Conservation (phyloP, 495 filamentous ascomycete genomes). For the Pyrenopolyporus hunteri region DNA sequence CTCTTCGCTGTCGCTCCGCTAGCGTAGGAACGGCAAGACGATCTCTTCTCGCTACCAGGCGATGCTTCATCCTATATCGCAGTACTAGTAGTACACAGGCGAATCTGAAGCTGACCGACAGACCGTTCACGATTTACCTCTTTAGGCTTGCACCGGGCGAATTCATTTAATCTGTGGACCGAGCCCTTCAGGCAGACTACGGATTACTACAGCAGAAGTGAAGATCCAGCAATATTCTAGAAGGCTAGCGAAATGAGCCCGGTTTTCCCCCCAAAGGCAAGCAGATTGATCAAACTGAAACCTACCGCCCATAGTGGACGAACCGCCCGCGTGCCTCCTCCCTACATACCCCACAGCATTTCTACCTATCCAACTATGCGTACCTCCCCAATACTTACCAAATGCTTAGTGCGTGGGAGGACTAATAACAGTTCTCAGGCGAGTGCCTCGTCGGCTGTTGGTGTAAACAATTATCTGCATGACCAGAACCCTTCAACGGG, state of each 20-base stretch:
- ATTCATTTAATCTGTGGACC: constrained; percentile 38
- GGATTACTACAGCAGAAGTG: constrained; percentile 32
- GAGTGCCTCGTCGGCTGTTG: constrained; percentile 30
- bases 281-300: constrained; percentile 30
- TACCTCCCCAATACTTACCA: constrained; percentile 7
- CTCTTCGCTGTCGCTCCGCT: constrained; percentile 23
- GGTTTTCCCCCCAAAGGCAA: constrained; percentile 16
- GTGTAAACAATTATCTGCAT: constrained; percentile 27
- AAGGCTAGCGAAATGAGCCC: constrained; percentile 27
- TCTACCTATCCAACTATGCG: constrained; percentile 9
- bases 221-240: constrained; percentile 36
- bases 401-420: constrained; percentile 27
- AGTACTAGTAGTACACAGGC: background rate
- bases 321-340: background rate
- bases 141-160: constrained; percentile 19
- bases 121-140: constrained; percentile 31
- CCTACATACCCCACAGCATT: background rate
- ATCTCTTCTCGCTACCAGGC: constrained; percentile 37
- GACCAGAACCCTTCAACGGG: constrained; percentile 32
- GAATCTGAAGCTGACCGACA: constrained; percentile 32
- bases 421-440: constrained; percentile 16
- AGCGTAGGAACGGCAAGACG: constrained; percentile 30
- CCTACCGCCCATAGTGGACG: constrained; percentile 3
- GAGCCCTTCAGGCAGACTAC: constrained; percentile 31
- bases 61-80: constrained; percentile 3